A percentile compares a stretch with the other conserved stretches of the same genome.
These are phyloP conservation scores for Globisporangium parvum DNA, from an alignment of 352 stramenopile genomes.

Conservation along the genomic window DNA sequence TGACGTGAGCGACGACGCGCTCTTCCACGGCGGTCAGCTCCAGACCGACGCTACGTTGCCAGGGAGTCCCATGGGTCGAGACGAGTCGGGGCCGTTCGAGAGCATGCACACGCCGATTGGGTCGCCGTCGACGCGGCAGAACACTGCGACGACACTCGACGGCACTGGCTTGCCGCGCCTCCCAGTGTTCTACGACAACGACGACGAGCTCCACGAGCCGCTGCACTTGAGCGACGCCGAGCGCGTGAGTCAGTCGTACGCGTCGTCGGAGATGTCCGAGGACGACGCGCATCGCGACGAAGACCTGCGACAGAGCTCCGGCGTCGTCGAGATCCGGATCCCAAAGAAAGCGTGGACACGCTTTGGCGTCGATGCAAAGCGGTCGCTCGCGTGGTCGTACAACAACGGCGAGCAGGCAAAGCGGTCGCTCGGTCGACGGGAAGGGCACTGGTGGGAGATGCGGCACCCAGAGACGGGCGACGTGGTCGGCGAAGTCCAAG, in stretches of 20 bases:
- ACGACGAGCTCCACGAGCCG: constrained; percentile 34
- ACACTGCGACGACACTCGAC: constrained; percentile 2
- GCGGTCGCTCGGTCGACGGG: constrained; percentile 55
- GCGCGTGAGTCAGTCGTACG: constrained; percentile 63
- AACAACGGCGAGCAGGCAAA: constrained; percentile 70
- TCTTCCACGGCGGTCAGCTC: constrained; percentile 21
- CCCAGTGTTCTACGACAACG: constrained; percentile 38
- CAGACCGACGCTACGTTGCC: constrained; percentile 25
- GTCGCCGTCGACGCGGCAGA: constrained; percentile 28
- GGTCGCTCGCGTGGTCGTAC: constrained; percentile 72
- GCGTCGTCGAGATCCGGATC: constrained; percentile 75
- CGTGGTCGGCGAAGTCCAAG: constrained; percentile 70
- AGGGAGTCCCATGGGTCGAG: constrained; percentile 44
- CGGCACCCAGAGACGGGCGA: constrained; percentile 65
- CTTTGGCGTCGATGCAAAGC: constrained; percentile 52
- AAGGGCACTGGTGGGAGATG: constrained; percentile 86
- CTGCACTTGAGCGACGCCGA: constrained; percentile 59
- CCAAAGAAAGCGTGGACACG: constrained; percentile 80
- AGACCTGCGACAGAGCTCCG: constrained; percentile 27
- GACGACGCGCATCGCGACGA: constrained; percentile 25
- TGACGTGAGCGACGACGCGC: constrained; percentile 50
- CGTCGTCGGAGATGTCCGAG: constrained; percentile 53
- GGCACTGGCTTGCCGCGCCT: constrained; percentile 29
- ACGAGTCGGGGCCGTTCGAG: constrained; percentile 57
- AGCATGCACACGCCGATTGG: constrained; percentile 52